Evolutionary conservation across 2,329 filamentous ascomycete genomes (phyloP).

Genomic region (Echinosphaeria canescens): DNA sequence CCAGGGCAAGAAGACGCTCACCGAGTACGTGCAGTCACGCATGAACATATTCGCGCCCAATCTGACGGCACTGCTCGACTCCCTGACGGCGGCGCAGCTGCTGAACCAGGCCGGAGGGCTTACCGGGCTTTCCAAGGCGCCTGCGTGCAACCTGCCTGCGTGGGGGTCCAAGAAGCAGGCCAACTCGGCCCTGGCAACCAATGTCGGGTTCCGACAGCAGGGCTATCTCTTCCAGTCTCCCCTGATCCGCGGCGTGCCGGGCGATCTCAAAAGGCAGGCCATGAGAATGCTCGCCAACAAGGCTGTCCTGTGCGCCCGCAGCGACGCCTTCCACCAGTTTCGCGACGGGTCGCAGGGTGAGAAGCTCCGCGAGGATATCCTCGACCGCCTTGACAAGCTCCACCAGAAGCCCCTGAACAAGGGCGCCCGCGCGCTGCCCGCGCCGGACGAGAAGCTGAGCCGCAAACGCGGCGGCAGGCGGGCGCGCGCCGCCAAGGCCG

Average conservation of each 20-base stretch:
- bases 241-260: constrained; percentile 67
- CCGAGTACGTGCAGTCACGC: constrained; percentile 86
- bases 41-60: constrained; percentile 97
- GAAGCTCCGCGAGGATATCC: constrained; percentile 59
- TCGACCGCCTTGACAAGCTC: constrained; percentile 77
- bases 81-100: constrained; percentile 85
- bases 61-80: constrained; percentile 73
- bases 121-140: constrained; percentile 74
- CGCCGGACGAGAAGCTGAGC: constrained; percentile 86
- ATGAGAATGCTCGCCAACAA: constrained; percentile 92
- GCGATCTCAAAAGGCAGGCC: constrained; percentile 75
- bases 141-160: constrained; percentile 78
- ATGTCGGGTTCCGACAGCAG: constrained; percentile 76
- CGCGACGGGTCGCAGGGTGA: constrained; percentile 69
- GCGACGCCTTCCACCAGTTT: constrained; percentile 67
- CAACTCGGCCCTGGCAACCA: constrained; percentile 66
- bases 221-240: constrained; percentile 87
- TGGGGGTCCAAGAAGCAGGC: constrained; percentile 79
- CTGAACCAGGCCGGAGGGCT: constrained; percentile 86
- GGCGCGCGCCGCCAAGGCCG: constrained; percentile 88
- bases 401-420: constrained; percentile 84
- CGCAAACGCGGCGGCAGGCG: constrained; percentile 80
- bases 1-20: constrained; percentile 66
- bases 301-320: constrained; percentile 76
- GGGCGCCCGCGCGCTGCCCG: constrained; percentile 66